A percentile compares a stretch with the other conserved stretches of the same genome.
These are phyloP conservation scores for Scleromitrula shiraiana DNA, from an alignment of 2,329 filamentous ascomycete species.

Conservation along the genomic window DNA sequence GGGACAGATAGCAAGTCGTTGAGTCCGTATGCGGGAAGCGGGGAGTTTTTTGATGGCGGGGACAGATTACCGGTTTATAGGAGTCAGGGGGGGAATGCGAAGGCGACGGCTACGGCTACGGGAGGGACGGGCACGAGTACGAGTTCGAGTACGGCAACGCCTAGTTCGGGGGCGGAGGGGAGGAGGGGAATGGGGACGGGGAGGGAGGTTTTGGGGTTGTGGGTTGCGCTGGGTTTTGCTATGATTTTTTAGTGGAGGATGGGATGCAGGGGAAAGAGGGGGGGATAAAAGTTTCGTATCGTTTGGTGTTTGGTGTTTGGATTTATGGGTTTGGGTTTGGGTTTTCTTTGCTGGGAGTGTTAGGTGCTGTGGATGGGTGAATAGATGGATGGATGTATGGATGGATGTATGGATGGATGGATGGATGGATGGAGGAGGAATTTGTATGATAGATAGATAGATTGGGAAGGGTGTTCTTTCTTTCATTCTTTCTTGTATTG, in stretches of 20 bases:
- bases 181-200: constrained; percentile 53
- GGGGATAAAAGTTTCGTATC: no score
- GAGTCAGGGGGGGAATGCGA: constrained; percentile 31
- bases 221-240: constrained; percentile 8
- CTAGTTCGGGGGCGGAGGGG: constrained; percentile 65
- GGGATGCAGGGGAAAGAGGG: no score
- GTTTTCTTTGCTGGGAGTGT: no score
- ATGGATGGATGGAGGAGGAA: no score
- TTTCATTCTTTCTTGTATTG: no score
- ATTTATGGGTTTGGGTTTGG: no score
- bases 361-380: no score
- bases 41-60: constrained; percentile 36
- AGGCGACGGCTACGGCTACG: constrained; percentile 80
- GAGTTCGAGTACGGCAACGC: constrained; percentile 96
- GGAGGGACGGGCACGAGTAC: constrained; percentile 84
- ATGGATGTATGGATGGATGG: no score
- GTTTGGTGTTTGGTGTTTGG: no score
- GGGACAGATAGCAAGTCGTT: constrained; percentile 15
- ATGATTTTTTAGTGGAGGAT: background rate
- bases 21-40: constrained; percentile 40
- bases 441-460: no score
- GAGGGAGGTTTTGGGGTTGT: constrained; percentile 27
- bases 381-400: background rate
- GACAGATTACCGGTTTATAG: constrained; percentile 34
- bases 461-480: no score